These are phyloP conservation scores for Neocatenulostroma microsporum DNA, from an alignment of 2,329 filamentous ascomycete genomes.

Conservation along the genomic window DNA sequence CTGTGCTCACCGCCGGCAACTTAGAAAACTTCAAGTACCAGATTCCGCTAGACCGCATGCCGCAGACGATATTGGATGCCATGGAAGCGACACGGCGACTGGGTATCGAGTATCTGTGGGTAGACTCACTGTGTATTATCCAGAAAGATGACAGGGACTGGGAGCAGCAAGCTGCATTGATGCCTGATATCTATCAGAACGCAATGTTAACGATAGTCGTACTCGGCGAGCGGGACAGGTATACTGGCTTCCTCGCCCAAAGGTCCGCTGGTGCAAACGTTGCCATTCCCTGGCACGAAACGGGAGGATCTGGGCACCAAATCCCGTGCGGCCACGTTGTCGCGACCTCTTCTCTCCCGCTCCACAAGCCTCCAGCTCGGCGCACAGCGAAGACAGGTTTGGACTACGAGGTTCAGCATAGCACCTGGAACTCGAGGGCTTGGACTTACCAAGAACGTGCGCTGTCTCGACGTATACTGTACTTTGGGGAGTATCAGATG, in stretches of 20 bases:
- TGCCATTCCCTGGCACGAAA: neutral
- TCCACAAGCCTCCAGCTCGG: neutral
- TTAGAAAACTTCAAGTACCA: neutral
- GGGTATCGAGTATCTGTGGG: slow-evolving; percentile 1
- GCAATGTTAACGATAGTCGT: neutral
- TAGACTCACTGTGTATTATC: slow-evolving; percentile 2
- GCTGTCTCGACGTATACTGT: neutral
- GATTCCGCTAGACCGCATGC: neutral
- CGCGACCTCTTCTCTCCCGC: too few relatives aligned
- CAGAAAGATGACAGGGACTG: slow-evolving; percentile 2
- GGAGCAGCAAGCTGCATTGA: slow-evolving; percentile 2
- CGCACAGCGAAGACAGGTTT: too few relatives aligned
- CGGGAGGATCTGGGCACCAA: neutral
- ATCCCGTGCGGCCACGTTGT: too few relatives aligned
- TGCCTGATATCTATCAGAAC: neutral
- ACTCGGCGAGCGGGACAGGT: neutral
- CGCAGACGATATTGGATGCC: slow-evolving; percentile 2
- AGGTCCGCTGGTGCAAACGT: neutral
- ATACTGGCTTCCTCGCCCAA: neutral
- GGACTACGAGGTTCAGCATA: too few relatives aligned
- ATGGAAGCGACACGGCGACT: neutral
- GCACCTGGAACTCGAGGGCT: neutral
- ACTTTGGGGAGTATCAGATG: neutral
- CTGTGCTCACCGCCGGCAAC: too few relatives aligned
- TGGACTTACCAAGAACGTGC: neutral